A percentile compares a stretch with the other conserved stretches of the same genome.
Conservation (phyloP, 805 yeast species). For the Candida broadrunensis region DNA sequence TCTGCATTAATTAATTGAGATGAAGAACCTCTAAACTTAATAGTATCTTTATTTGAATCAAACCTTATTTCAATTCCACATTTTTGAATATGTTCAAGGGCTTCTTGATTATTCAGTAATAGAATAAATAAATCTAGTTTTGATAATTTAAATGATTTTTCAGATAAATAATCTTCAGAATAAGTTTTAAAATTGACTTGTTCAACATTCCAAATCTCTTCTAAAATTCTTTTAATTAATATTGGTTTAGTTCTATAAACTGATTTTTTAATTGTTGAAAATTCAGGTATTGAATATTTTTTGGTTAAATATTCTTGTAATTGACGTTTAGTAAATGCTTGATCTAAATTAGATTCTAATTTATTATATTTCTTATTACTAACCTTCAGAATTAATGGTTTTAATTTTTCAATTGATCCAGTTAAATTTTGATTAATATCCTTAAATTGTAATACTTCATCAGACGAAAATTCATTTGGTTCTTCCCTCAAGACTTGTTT, state of each 20-base stretch:
- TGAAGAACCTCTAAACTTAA: constrained; percentile 39
- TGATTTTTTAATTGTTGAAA: background rate
- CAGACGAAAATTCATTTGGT: background rate
- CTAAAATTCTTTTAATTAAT: constrained; percentile 25
- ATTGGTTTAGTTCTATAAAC: constrained; percentile 10
- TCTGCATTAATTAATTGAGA: constrained; percentile 42
- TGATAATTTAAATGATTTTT: constrained; percentile 28
- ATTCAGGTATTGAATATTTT: constrained; percentile 2
- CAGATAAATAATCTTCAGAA: constrained; percentile 29
- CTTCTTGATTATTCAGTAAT: constrained; percentile 34
- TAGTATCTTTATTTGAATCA: constrained; percentile 21
- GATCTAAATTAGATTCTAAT: constrained; percentile 3
- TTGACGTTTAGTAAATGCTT: constrained; percentile 14
- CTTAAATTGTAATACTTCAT: background rate
- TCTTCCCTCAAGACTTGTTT: background rate
- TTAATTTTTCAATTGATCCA: constrained; percentile 7
- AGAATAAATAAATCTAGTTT: constrained; percentile 40
- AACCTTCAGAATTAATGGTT: constrained; percentile 7
- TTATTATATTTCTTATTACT: constrained; percentile 8
- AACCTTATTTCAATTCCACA: constrained; percentile 40
- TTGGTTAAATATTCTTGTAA: constrained; percentile 7
- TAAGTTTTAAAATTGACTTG: constrained; percentile 15
- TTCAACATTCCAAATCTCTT: constrained; percentile 31
- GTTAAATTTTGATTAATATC: background rate
- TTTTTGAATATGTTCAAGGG: constrained; percentile 38